Conservation (phyloP, 768 basidiomycete species). For the Russula virescens region DNA sequence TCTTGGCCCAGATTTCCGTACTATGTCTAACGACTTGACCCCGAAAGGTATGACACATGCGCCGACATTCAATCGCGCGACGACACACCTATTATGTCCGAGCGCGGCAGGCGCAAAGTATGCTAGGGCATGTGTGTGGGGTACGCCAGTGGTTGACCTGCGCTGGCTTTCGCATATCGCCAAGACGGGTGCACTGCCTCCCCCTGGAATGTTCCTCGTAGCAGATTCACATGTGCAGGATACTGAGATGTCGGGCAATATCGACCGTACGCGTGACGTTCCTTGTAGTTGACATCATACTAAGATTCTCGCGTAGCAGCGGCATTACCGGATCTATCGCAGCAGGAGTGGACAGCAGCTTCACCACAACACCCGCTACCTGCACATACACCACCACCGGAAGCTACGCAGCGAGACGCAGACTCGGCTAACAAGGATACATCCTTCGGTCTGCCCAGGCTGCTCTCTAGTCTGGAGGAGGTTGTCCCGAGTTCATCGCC, state of each 20-base stretch:
- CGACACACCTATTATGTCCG: conserved; percentile 81
- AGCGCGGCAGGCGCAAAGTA: conserved; percentile 65
- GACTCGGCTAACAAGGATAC: background rate
- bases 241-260: conserved; percentile 27
- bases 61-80: conserved; percentile 54
- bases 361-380: background rate
- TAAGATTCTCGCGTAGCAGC: background rate
- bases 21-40: background rate
- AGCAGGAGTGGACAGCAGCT: background rate
- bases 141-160: conserved; percentile 62
- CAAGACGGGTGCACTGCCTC: conserved; percentile 43
- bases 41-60: conserved; percentile 48
- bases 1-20: background rate
- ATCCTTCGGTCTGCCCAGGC: conserved; percentile 3
- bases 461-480: conserved; percentile 1
- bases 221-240: background rate
- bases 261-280: background rate
- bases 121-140: conserved; percentile 76
- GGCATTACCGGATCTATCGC: background rate
- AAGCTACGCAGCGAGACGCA: background rate
- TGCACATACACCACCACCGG: background rate
- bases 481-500: conserved; percentile 18
- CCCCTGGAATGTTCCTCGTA: conserved; percentile 32
- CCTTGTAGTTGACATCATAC: background rate
- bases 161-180: conserved; percentile 65